Evolutionary conservation across 768 basidiomycete species (phyloP), one percentile per base, ranked within the genome.

Genomic region (Psilocybe cyanescens): DNA sequence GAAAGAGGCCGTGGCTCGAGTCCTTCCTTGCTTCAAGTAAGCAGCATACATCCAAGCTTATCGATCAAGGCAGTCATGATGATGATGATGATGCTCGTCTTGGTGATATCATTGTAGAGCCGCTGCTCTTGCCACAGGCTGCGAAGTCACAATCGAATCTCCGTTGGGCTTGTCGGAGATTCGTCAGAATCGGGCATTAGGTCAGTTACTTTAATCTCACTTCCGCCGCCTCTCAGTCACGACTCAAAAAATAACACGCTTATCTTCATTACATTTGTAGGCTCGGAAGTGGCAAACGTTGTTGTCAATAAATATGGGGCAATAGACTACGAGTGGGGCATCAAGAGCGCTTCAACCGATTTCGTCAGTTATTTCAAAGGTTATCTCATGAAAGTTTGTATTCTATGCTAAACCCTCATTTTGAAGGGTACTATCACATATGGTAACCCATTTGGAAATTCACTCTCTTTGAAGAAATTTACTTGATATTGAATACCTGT

Each of bases 351-450:
- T 16, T 94, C 91, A 4, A 94, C 92, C 1, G 92, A 94, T 70
- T 94, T 94, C 65, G 92, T 93, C 64, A 77, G 89, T 76, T 5
- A 17, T 37, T 5, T 51, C 35, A 29, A 29, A 39, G 46, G 6
- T 2, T 30, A 28, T 12, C 39, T 51, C 41, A 5, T 17, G 8
- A 51, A 12, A 45, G 14, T n/a, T n/a, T n/a, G 35, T 50, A 48
- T 7, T 52, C 56, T 14, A 49, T 58, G 31, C 54, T 33, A 55
- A 28, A 8, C 48, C 48, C 28, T 9, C 37, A 16, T 2, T 28
- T 39, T 31, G 1, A 54, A 91, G 90, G 90, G 90, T n/a, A 91
- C 92, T 70, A 78, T 94, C 28, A 88, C 86, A 4, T 90, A 94
- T 64, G 84, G 91, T 91, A 70, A 50, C 71, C 4, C 41, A 57